Conservation (phyloP, 139 green algal species). For the Chlorella sp. region DNA sequence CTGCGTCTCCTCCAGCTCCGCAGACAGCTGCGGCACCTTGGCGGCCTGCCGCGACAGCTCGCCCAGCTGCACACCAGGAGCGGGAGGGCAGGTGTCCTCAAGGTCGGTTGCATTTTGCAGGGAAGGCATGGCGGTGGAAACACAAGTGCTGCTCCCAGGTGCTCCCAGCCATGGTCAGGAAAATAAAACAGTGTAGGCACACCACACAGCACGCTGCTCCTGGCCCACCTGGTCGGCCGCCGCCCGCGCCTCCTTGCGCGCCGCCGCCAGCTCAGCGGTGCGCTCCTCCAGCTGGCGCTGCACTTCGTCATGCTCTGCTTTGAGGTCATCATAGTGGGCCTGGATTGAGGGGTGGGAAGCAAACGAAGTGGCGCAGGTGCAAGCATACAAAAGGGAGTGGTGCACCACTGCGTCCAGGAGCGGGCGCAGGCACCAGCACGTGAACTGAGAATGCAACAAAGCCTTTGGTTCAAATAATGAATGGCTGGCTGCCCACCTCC, state of each 20-base stretch:
- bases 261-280: background rate
- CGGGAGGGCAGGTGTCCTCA: background rate
- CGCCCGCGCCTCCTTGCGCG: conserved; percentile 6
- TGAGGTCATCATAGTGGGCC: conserved; percentile 29
- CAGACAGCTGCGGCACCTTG: background rate
- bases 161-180: no score
- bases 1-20: conserved; percentile 6
- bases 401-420: no score
- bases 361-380: no score
- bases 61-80: background rate
- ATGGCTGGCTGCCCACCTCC: conserved; percentile 7
- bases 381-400: no score
- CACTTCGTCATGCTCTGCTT: conserved; percentile 10
- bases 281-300: conserved; percentile 5
- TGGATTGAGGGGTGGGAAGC: background rate
- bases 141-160: no score
- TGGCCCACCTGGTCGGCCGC: background rate
- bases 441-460: no score
- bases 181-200: no score
- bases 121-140: no score
- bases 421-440: no score
- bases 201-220: no score
- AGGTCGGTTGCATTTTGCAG: no score
- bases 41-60: conserved; percentile 19
- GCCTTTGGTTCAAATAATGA: no score